These are phyloP conservation scores for Pterocarpus santalinus DNA, from an alignment of 306 rosid species.

Conservation along the genomic window DNA sequence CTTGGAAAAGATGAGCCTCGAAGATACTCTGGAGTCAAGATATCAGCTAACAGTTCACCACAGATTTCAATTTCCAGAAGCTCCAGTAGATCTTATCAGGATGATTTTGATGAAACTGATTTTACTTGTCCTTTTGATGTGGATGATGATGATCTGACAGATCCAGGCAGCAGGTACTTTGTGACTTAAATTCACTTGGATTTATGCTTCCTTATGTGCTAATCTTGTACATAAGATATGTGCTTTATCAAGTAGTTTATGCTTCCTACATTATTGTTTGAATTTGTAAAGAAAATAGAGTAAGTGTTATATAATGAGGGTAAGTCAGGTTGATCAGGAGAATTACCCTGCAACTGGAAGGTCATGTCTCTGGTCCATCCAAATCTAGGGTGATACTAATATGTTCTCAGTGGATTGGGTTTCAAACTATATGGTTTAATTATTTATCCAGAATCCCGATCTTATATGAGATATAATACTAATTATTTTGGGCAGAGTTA, in stretches of 20 bases:
- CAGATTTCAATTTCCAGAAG: conserved; percentile 73
- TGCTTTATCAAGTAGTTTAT: conserved; percentile 21
- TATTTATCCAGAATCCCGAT: not conserved
- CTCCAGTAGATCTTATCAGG: conserved; percentile 84
- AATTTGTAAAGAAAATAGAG: conserved; percentile 20
- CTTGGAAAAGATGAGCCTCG: conserved; percentile 68
- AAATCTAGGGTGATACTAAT: conserved; percentile 10
- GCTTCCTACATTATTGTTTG: conserved; percentile 19
- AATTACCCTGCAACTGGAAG: conserved; percentile 15
- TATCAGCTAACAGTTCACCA: conserved; percentile 63
- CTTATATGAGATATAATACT: not conserved
- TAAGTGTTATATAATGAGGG: conserved; percentile 9
- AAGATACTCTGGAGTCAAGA: conserved; percentile 62
- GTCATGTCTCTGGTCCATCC: conserved; percentile 32
- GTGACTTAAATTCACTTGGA: conserved; percentile 31
- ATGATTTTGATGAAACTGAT: conserved; percentile 75
- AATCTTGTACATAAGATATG: conserved; percentile 23
- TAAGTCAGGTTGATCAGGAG: conserved; percentile 21
- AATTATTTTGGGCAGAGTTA: not conserved
- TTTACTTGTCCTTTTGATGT: conserved; percentile 79
- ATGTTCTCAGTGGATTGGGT: conserved; percentile 1
- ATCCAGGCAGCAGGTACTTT: conserved; percentile 85
- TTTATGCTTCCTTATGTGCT: conserved; percentile 33
- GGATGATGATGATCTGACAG: conserved; percentile 73
- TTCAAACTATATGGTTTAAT: not conserved